Evolutionary conservation across 1,139 yeast genomes (phyloP), one percentile per base, ranked within the genome.

Genomic region (Blastobotrys proliferans): DNA sequence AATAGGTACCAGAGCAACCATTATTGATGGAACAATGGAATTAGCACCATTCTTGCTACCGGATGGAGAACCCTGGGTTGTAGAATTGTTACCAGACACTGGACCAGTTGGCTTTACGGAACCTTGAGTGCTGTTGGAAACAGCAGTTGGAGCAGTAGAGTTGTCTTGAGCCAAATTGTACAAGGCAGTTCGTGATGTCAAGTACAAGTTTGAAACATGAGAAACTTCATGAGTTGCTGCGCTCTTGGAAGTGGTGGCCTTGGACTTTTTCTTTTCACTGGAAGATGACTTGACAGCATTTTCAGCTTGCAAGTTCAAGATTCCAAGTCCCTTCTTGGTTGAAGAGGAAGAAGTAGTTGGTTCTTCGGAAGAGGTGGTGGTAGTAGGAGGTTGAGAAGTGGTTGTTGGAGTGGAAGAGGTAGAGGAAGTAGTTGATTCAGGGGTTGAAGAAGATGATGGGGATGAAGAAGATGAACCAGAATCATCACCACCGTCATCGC

Each of bases 141-240:
- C 10, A 6, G 19, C 4, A 10, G 37, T 21, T 3, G 29, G 33
- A 9, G 44, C 41, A 24, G 45, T 34, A 16, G 45, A 25, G 18
- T 40, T 41, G 22, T 45, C 38, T 27, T 49, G 40, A 33, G 52
- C 59, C 38, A 53, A 28, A 43, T 54, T 54, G 46, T 53, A 53
- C 29, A 54, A 43, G 13, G 57, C 57, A 8, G 56, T 52, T 43
- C 57, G 43, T n/a, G 54, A 41, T 9, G 49, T 38, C n/a, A 43
- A 32, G 27, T 53, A 39, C 24, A 49, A 40, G 20, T 48, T 41
- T 35, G 56, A 45, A 27, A 49, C 57, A 18, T 43, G 41, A 16
- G 50, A 36, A 13, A 53, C 56, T n/a, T 43, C 35, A 31, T 27
- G 41, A 4, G 50, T 45, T 11, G 19, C 14, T 19, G 36, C 28